These are phyloP conservation scores for Skeletonema marinoi DNA, from an alignment of 108 stramenopile genomes.

Conservation along the genomic window DNA sequence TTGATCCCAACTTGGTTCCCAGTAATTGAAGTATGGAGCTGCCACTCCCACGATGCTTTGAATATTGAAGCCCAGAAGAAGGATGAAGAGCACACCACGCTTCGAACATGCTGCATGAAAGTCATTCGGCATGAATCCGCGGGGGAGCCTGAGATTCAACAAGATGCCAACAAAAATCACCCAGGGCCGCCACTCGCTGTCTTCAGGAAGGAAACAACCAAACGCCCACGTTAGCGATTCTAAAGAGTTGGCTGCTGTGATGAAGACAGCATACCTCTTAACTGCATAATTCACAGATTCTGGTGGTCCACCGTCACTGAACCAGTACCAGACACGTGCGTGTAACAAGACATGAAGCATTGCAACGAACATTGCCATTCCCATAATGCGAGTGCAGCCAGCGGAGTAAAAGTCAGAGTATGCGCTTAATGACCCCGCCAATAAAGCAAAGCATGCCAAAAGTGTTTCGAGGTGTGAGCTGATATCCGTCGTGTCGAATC, in stretches of 20 bases:
- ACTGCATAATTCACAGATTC: conserved; percentile 56
- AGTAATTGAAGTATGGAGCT: conserved; percentile 80
- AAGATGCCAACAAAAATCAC: conserved; percentile 61
- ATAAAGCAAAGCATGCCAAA: conserved; percentile 77
- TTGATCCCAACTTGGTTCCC: conserved; percentile 52
- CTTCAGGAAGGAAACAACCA: conserved; percentile 48
- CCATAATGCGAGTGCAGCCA: conserved; percentile 73
- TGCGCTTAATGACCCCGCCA: conserved; percentile 71
- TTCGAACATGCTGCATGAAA: conserved; percentile 86
- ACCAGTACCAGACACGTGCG: conserved; percentile 65
- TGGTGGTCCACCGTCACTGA: conserved; percentile 28
- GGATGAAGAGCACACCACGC: conserved; percentile 79
- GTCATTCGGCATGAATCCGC: conserved; percentile 80
- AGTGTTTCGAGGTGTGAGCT: conserved; percentile 69
- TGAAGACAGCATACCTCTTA: conserved; percentile 63
- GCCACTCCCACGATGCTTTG: conserved; percentile 80
- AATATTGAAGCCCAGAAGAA: conserved; percentile 78
- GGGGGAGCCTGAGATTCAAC: conserved; percentile 64
- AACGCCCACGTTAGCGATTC: conserved; percentile 64
- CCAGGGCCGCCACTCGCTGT: conserved; percentile 47
- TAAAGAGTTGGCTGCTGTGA: conserved; percentile 52
- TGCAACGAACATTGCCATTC: conserved; percentile 69
- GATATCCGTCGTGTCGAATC: conserved; percentile 84
- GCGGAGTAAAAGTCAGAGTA: conserved; percentile 57
- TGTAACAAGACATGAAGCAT: conserved; percentile 63